phyloP scores from a whole-genome alignment of 768 basidiomycete genomes.

The Suillus subaureus region DNA sequence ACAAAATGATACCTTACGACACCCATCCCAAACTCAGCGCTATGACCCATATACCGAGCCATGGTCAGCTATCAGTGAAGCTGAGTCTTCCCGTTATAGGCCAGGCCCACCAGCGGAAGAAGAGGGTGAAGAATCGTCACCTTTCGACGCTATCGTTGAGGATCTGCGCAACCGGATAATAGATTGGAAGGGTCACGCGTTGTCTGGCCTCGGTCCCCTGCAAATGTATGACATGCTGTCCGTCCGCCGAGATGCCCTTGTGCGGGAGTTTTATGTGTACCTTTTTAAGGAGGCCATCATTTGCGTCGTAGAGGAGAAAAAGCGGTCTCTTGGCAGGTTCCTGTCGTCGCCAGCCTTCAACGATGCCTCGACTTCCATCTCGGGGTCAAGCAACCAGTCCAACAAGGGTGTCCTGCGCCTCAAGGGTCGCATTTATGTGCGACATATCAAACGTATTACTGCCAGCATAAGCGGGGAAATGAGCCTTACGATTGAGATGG shows the following conservation, averaged over 20 bases:
- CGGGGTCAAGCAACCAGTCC: constrained; percentile 32
- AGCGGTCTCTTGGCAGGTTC: constrained; percentile 74
- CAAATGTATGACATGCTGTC: constrained; percentile 92
- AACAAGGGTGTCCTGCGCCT: constrained; percentile 78
- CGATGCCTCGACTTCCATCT: constrained; percentile 49
- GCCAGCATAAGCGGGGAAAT: constrained; percentile 83
- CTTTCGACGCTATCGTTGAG: constrained; percentile 82
- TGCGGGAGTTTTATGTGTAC: constrained; percentile 95
- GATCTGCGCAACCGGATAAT: constrained; percentile 89
- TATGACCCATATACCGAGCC: constrained; percentile 21
- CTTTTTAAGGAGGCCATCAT: constrained; percentile 98
- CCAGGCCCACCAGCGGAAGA: constrained; percentile 44
- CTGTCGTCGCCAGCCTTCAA: constrained; percentile 64
- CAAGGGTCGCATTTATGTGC: constrained; percentile 94
- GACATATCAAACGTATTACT: constrained; percentile 89
- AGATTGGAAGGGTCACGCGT: constrained; percentile 94
- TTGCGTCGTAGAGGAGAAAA: constrained; percentile 97
- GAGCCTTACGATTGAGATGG: constrained; percentile 97
- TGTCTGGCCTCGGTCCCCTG: constrained; percentile 84
- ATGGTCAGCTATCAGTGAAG: constrained; percentile 31
- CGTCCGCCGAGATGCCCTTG: constrained; percentile 85
- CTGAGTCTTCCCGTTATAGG: constrained; percentile 33
- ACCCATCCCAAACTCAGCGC: constrained; percentile 12
- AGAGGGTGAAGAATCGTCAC: constrained; percentile 46
- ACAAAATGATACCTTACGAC: constrained; percentile 12